Conservation (phyloP, 2,329 filamentous ascomycete species). For the Clonostachys chloroleuca region DNA sequence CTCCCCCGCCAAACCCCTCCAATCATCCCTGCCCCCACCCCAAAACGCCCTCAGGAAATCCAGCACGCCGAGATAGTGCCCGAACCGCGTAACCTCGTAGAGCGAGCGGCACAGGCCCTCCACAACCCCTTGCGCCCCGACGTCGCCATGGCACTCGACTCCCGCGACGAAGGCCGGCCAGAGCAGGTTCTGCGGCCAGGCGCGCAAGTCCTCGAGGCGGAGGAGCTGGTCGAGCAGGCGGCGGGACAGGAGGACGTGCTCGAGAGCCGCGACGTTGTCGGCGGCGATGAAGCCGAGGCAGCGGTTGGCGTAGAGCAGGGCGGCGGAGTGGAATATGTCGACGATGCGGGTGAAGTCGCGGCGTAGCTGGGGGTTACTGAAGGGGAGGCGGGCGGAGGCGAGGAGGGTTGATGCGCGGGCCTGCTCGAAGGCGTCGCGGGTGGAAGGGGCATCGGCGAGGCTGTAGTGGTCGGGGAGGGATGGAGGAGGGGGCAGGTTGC, state of each 20-base stretch:
- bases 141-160: background rate
- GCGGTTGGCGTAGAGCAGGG: background rate
- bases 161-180: background rate
- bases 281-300: background rate
- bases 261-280: background rate
- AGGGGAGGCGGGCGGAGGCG: background rate
- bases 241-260: background rate
- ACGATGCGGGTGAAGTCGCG: background rate
- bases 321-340: background rate
- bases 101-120: background rate
- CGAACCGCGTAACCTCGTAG: background rate
- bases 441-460: background rate
- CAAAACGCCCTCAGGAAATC: background rate
- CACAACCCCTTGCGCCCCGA: background rate
- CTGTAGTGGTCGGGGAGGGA: no score
- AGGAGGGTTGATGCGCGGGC: background rate
- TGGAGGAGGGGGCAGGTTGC: background rate
- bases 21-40: background rate
- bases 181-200: background rate
- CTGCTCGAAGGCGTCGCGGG: background rate
- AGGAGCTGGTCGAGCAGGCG: no score
- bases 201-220: background rate
- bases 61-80: background rate
- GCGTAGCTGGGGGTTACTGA: background rate
- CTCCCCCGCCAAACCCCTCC: background rate